phyloP scores from a whole-genome alignment of 371 early-diverging fungal species.

The Circinella minor region DNA sequence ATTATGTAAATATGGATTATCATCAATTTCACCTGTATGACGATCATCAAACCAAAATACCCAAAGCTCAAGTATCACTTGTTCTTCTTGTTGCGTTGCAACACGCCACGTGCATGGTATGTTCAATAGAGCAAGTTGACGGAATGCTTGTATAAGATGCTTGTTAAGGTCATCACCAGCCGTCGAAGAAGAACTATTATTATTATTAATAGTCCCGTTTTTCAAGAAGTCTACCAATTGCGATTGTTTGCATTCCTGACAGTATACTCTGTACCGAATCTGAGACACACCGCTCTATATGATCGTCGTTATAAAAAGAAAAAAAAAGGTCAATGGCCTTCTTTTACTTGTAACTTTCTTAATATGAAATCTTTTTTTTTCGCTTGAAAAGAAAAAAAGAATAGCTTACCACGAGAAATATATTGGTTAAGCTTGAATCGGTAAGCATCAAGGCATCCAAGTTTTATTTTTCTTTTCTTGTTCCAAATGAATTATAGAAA shows the following conservation, averaged over 20 bases:
- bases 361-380: too few species aligned
- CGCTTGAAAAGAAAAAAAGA: not conserved
- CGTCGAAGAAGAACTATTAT: not conserved
- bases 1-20: conserved; percentile 30
- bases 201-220: conserved; percentile 13
- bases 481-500: not conserved
- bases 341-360: too few species aligned
- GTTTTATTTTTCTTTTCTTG: not conserved
- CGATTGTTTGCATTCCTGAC: conserved; percentile 34
- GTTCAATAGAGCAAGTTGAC: conserved; percentile 28
- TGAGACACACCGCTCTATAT: conserved; percentile 53
- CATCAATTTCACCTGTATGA: conserved; percentile 50
- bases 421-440: conserved; percentile 56
- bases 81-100: conserved; percentile 21
- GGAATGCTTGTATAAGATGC: conserved; percentile 36
- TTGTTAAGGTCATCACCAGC: conserved; percentile 6
- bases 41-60: conserved; percentile 59
- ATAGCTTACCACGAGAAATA: conserved; percentile 51
- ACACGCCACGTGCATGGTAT: conserved; percentile 47
- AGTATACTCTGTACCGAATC: conserved; percentile 54
- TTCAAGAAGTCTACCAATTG: conserved; percentile 28
- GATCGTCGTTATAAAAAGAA: not conserved
- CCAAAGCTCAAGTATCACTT: conserved; percentile 41
- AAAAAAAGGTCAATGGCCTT: not conserved
- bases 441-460: conserved; percentile 40